Evolutionary conservation across 73 alveolate species (phyloP), one percentile per base, ranked within the genome.

Genomic region (Tetrahymena thermophila): DNA sequence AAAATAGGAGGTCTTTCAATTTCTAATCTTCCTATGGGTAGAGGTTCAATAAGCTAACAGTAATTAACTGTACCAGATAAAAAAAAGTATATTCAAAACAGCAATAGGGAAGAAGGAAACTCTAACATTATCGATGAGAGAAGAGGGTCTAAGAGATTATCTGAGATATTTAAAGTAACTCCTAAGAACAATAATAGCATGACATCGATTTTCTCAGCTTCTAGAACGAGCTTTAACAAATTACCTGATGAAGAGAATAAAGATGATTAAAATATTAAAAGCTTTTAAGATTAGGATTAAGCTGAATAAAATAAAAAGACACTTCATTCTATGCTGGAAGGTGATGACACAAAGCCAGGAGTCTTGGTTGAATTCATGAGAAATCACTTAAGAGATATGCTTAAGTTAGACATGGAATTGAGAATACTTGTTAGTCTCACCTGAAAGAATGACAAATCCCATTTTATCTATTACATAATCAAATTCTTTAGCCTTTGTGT

Each of bases 361-460:
- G 89, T 71, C 17, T 42, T 71, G 13, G 89, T 71, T 71, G 89
- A 71, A 19, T 71, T 71, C 17, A 71, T 71, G 89, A 71, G 89
- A 71, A 71, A 71, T 71, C 89, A 71, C 89, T 71, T 71, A 31
- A 71, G 89, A 71, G 89, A 71, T 31, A 71, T 71, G 89, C 42
- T 71, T 31, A 71, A 71, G 89, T 42, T 4, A 28, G 89, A 71
- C 89, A 71, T 71, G 89, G 89, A 71, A 71, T 71, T 71, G 31
- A 71, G 89, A 71, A 71, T 71, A 9, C 37, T 71, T n/a, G 89
- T 71, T 25, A 28, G 40, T n/a, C 89, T 71, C 40, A 71, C 89
- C 89, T 71, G 89, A 71, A 71, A 71, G 89, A 71, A 71, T 71
- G 89, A 71, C 89, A 71, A 71, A 71, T 71, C 89, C 89, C 89